Base-by-base conservation (phyloP, 2,329 filamentous ascomycete genomes). In the Trichoderma polysporum region DNA sequence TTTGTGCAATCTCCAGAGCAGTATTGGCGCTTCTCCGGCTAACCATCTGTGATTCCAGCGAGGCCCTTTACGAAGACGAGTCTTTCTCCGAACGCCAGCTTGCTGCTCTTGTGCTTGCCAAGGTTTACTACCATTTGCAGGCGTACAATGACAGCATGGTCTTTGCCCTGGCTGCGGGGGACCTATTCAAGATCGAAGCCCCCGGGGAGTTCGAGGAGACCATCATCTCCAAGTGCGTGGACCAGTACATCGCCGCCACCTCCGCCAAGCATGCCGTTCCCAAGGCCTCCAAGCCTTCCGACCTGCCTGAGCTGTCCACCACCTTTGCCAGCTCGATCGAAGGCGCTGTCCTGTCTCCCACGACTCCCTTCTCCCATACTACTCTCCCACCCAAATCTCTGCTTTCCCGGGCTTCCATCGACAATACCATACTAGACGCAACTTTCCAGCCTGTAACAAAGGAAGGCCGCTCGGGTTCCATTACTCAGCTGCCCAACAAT, bases 141-240 rank as follows among this genome's bases (percentile, higher is more conserved):
- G 95, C 95, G 79, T 99, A 99, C 84, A 95, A 97, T 78, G 95
- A 99, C 83, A 97, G 94, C 80, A 98, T 99, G 94, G 91, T 92
- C 61, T 98, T 99, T 80, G 95, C 95, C 70, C 88, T 99, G 53
- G 94, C 93, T 68, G 94, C 95, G 27, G 95, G 95, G 68, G 92
- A 97, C 77, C 89, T 97, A 58, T 97, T 99, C 85, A 92, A 96
- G 82, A 87, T 98, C 71, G 92, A 97, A 75, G 86, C 90, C 64
- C 90, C 92, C 61, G 91, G 93, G 79, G 95, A 99, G 83, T 99
- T 97, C 76, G 95, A 99, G 80, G 94, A 99, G 83, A 99, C 95
- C 66, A 98, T 99, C 81, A 94, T 98, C 79, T 94, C 94, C 68
- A 97, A 96, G 86, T 99, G 95, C 77, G 89, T 99, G 75, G 95